Percentiles rank a stretch among this genome's conserved stretches.
Evolutionary conservation across 108 stramenopile genomes (phyloP).

Genomic region (Nannochloropsis gaditana): DNA sequence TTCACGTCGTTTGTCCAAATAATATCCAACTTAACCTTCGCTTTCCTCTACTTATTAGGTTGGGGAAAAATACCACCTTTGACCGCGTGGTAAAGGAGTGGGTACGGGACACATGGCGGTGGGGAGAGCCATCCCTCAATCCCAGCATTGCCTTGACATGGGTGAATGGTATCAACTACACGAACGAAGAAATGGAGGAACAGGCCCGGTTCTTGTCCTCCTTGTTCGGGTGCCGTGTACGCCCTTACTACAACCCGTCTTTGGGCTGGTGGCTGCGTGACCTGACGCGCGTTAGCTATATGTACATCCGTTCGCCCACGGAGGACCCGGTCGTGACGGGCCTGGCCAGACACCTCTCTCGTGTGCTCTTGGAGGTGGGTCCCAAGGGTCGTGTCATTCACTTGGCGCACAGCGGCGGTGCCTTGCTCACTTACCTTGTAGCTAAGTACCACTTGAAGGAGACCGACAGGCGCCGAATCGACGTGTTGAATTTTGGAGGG

Average conservation of each 20-base stretch:
- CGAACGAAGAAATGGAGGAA: conserved; percentile 51
- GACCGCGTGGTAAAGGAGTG: conserved; percentile 4
- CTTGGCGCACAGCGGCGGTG: conserved; percentile 55
- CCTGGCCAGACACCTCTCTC: conserved; percentile 45
- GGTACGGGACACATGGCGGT: background rate
- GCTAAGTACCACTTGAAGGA: conserved; percentile 53
- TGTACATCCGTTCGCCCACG: conserved; percentile 43
- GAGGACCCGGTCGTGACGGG: conserved; percentile 43
- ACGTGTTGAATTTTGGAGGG: conserved; percentile 53
- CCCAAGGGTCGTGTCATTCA: conserved; percentile 48
- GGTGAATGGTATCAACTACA: conserved; percentile 55
- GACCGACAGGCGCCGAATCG: conserved; percentile 48
- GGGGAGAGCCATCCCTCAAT: background rate
- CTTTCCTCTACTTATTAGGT: background rate
- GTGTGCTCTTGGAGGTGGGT: conserved; percentile 42
- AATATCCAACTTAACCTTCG: too few species aligned
- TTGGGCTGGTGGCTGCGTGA: conserved; percentile 54
- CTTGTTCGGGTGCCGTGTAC: conserved; percentile 34
- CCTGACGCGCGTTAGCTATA: conserved; percentile 43
- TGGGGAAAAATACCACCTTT: background rate
- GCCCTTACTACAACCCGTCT: conserved; percentile 56
- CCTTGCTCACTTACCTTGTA: conserved; percentile 53
- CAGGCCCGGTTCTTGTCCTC: background rate
- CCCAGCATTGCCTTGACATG: conserved; percentile 50
- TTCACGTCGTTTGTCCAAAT: too few species aligned